Conservation (phyloP, 306 rosid species). For the Quercus glauca region DNA sequence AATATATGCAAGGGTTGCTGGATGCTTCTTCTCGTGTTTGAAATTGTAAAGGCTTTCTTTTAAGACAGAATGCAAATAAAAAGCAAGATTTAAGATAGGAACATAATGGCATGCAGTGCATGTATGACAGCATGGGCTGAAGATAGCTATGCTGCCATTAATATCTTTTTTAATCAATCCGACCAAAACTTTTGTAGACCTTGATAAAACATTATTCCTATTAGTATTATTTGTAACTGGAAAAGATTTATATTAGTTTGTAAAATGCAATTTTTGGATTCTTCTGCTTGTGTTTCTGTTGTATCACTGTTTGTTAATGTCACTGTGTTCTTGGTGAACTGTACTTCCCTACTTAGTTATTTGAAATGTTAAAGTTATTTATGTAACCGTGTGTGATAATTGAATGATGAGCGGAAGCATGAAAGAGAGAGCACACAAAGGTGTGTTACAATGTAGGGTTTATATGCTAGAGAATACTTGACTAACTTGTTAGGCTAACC, state of each 20-base stretch:
- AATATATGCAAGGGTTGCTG: background rate
- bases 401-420: too few species aligned
- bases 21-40: background rate
- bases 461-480: too few species aligned
- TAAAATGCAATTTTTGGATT: background rate
- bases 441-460: too few species aligned
- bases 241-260: background rate
- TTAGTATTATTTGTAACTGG: background rate
- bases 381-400: too few species aligned
- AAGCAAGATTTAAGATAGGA: background rate
- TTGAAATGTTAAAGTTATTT: background rate
- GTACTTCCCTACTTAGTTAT: background rate
- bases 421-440: too few species aligned
- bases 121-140: slow-evolving; percentile 24
- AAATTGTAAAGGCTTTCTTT: background rate
- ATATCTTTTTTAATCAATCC: background rate
- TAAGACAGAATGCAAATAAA: slow-evolving; percentile 7
- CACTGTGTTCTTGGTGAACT: background rate
- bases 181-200: background rate
- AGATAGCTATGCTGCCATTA: slow-evolving; percentile 24
- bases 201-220: slow-evolving; percentile 5
- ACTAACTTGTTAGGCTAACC: too few species aligned
- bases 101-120: slow-evolving; percentile 8
- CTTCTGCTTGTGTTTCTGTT: background rate
- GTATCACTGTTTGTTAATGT: background rate